Base-by-base conservation (phyloP, 1,284 basidiomycete genomes). In the Pseudozyma tsukubaensis region DNA sequence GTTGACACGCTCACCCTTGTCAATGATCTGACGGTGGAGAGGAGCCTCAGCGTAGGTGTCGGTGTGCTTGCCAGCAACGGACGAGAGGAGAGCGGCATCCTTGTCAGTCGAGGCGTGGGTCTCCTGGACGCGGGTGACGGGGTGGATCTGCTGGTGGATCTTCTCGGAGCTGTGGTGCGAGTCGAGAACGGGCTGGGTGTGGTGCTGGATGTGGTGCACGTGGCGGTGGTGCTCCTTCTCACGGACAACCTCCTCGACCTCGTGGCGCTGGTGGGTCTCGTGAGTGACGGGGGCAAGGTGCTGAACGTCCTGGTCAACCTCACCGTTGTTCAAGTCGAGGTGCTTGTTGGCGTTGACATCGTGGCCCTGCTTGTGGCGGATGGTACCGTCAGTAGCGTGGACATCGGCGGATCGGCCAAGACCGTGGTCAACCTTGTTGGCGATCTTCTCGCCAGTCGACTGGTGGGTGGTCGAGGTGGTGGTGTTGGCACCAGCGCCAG, bases 171-270 rank as follows among this genome's bases (percentile, higher is more conserved):
- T 48, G 76, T 85, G 84, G 66, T 83, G 77, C n/a, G 75, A 63
- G 66, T 85, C 83, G 16, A 78, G 52, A 9, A 85, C 77, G 40
- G 83, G 84, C 76, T 85, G 84, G 44, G 76, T 75, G 79, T 85
- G 84, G 76, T 83, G 83, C 78, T 83, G 82, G 45, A 83, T 63
- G 73, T 83, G 80, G 77, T 83, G 81, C 24, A 81, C 65, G 77
- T 85, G 84, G 6, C 79, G 77, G 57, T 85, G 76, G 57, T 83
- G 74, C 69, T 85, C 83, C 56, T 78, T 78, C 72, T 84, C 65
- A 34, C 82, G 84, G 39, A 67, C 45, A 24, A 85, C 76, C 72
- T 85, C 84, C 76, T 85, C 83, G 10, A 82, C 72, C 69, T 84
- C 81, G 72, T 85, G 84, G n/a, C 70, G 72, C 72, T 84, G 81